A percentile compares a stretch with the other conserved stretches of the same genome.
Evolutionary conservation across 2,329 filamentous ascomycete species (phyloP).

Genomic region (Orbilia oligospora): DNA sequence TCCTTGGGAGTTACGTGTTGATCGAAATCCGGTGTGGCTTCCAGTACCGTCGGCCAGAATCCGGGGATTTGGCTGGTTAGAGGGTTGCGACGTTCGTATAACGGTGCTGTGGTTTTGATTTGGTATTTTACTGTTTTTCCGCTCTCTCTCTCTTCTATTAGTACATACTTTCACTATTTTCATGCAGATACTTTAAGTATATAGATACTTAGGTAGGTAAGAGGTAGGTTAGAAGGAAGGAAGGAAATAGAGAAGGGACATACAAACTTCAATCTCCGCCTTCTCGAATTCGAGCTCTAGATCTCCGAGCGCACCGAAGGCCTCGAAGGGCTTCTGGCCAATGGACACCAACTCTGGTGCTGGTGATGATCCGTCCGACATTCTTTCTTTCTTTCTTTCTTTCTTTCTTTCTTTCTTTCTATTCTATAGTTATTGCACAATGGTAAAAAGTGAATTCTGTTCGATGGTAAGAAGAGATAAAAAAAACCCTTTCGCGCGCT

Average conservation of each 20-base stretch:
- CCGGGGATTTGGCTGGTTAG: slow-evolving; percentile 80
- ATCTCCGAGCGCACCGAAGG: slow-evolving; percentile 82
- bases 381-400: no score
- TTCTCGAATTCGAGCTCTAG: slow-evolving; percentile 88
- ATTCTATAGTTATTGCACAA: neutral
- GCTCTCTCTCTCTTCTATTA: neutral
- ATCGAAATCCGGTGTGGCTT: slow-evolving; percentile 83
- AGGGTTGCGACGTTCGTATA: slow-evolving; percentile 82
- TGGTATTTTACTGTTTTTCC: slow-evolving; percentile 78
- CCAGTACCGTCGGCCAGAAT: slow-evolving; percentile 96
- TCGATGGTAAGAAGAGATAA: no score
- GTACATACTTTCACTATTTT: neutral
- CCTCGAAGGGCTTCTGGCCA: slow-evolving; percentile 69
- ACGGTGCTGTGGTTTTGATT: slow-evolving; percentile 76
- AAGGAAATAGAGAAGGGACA: slow-evolving; percentile 66
- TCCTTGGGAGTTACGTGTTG: slow-evolving; percentile 88
- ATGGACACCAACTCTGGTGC: slow-evolving; percentile 30
- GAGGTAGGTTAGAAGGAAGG: neutral
- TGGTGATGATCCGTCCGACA: slow-evolving; percentile 47
- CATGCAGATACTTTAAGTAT: no score
- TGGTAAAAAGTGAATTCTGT: neutral
- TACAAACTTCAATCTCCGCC: slow-evolving; percentile 85
- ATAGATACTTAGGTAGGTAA: neutral
- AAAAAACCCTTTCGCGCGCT: no score
- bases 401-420: no score